Conservation (phyloP, 768 basidiomycete genomes). For the Cubamyces lactineus region DNA sequence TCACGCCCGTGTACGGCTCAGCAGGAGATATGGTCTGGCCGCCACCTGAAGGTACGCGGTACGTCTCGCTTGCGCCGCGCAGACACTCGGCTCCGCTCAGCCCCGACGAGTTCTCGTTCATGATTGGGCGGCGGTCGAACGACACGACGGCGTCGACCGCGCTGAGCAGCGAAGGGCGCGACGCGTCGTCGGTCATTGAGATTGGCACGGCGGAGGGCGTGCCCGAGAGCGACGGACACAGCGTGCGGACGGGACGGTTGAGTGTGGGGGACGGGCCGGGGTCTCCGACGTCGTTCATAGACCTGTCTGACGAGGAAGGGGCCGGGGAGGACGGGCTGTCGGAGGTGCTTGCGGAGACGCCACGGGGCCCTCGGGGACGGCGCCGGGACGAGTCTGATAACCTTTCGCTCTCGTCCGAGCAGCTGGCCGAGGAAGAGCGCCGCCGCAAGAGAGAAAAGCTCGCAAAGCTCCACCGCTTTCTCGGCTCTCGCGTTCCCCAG, state of each 20-base stretch:
- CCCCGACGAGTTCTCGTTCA: slow-evolving; percentile 46
- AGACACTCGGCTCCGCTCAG: slow-evolving; percentile 60
- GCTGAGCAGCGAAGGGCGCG: slow-evolving; percentile 3
- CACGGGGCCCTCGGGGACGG: slow-evolving; percentile 29
- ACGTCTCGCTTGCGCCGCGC: slow-evolving; percentile 39
- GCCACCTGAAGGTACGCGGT: slow-evolving; percentile 36
- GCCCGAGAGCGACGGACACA: slow-evolving; percentile 23
- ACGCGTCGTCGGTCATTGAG: slow-evolving; percentile 24
- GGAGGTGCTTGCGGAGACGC: slow-evolving; percentile 36
- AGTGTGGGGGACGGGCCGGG: slow-evolving; percentile 26
- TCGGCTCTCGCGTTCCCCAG: slow-evolving; percentile 79
- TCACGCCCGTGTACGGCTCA: slow-evolving; percentile 19
- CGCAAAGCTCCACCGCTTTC: slow-evolving; percentile 81
- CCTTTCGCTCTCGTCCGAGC: slow-evolving; percentile 44
- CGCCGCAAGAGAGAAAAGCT: slow-evolving; percentile 74
- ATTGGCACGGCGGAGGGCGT: slow-evolving; percentile 28
- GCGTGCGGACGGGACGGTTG: slow-evolving; percentile 14
- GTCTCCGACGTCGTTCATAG: slow-evolving; percentile 60
- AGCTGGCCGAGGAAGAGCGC: slow-evolving; percentile 62
- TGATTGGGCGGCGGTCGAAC: slow-evolving; percentile 11
- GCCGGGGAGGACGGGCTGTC: slow-evolving; percentile 37
- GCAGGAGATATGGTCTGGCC: slow-evolving; percentile 36
- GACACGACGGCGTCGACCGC: slow-evolving; percentile 3
- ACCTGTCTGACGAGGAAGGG: slow-evolving; percentile 67
- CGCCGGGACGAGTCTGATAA: slow-evolving; percentile 42